Base-by-base conservation (phyloP, 495 filamentous ascomycete genomes). In the Trichoderma parareesei region DNA sequence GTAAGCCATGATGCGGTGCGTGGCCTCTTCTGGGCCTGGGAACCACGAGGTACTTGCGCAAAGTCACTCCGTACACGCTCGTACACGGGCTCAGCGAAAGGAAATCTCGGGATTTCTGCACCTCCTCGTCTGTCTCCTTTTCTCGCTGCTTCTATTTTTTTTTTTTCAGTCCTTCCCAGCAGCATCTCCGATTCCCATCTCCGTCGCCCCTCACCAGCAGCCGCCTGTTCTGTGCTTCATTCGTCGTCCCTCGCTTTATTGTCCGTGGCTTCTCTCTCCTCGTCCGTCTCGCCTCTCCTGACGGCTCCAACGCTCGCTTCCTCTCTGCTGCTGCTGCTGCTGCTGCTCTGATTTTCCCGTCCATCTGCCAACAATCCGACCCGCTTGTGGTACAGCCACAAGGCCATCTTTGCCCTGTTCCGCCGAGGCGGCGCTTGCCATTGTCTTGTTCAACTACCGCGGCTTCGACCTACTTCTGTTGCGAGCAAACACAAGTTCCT, bases 351-450 rank as follows among this genome's bases (percentile, higher is more conserved):
- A 37, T 57, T 57, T 38, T 57, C 53, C 53, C 53, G 46, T 20
- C 46, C 8, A 49, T 18, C 46, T 14, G 53, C 53, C 53, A 57
- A 7, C 53, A 27, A 57, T 57, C 53, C 53, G 53, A 57, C 53
- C 53, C 53, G 53, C 53, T 57, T 37, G 53, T 57, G 35, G 53
- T 57, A 57, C 53, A 37, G 53, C 53, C 53, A 57, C 20, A 35
- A 57, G 9, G 6, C 20, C 27, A 27, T 27, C 11, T 35, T 49
- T 14, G 43, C 4, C 35, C 49, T 35, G 13, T 27, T 33, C 53
- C 53, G 53, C 33, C 27, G 11, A 57, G 20, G 53, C 11, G 27
- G 27, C 33, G 53, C 20, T 57, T 35, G 11, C 1, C 46, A 37
- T 57, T 57, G 53, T 57, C 27, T 57, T 57, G 33, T 37, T 14